Conservation (phyloP, 208 protist species). For the Acanthamoeba lenticulata region DNA sequence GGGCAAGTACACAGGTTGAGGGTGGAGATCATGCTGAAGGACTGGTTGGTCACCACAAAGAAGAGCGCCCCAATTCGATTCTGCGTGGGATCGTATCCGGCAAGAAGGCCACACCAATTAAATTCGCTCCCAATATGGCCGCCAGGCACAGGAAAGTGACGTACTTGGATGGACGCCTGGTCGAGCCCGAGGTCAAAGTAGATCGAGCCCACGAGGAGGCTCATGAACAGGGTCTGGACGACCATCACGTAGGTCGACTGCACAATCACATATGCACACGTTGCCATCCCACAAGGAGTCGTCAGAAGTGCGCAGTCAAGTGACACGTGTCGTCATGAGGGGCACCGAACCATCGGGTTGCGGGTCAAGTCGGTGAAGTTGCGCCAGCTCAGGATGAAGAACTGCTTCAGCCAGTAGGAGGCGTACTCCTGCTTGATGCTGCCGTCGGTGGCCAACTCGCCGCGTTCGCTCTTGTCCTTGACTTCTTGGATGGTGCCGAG, state of each 20-base stretch:
- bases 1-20: conserved; percentile 10
- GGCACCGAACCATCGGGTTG: background rate
- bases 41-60: conserved; percentile 3
- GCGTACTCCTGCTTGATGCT: background rate
- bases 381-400: background rate
- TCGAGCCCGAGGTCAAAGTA: background rate
- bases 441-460: background rate
- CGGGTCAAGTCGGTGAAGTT: background rate
- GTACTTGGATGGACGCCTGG: background rate
- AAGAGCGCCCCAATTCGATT: background rate
- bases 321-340: background rate
- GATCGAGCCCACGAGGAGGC: background rate
- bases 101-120: too few species aligned
- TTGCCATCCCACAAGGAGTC: too few species aligned
- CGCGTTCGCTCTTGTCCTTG: background rate
- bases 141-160: background rate
- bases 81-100: background rate
- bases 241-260: background rate
- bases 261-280: too few species aligned
- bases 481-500: background rate
- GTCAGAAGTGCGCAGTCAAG: background rate
- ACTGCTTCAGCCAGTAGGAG: background rate
- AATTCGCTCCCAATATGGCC: too few species aligned
- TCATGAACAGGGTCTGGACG: background rate
- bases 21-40: background rate